phyloP scores from a whole-genome alignment of 768 basidiomycete species.

The Amanita thiersii region DNA sequence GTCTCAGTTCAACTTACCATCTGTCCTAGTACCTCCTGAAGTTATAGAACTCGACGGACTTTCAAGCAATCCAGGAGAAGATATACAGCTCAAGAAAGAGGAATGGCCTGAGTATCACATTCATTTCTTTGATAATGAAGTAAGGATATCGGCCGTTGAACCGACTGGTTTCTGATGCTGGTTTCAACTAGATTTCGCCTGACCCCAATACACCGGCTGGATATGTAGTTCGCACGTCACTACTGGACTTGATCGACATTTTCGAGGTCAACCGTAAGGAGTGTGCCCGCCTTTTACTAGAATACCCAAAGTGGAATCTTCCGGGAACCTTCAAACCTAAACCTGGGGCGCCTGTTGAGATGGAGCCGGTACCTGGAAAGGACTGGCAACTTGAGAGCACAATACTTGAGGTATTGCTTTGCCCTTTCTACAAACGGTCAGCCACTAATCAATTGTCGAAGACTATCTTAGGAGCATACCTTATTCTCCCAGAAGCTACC shows the following conservation, averaged over 20 bases:
- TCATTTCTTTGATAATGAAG: constrained; percentile 57
- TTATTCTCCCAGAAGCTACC: constrained; percentile 70
- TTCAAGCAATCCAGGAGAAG: constrained; percentile 60
- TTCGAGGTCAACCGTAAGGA: constrained; percentile 97
- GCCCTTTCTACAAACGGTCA: background rate
- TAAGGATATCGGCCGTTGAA: constrained; percentile 14
- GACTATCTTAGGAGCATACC: constrained; percentile 65
- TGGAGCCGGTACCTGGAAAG: constrained; percentile 49
- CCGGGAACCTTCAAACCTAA: constrained; percentile 81
- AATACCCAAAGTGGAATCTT: constrained; percentile 78
- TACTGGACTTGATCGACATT: constrained; percentile 76
- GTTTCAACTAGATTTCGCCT: constrained; percentile 55
- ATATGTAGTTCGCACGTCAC: constrained; percentile 66
- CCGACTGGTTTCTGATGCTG: constrained; percentile 4
- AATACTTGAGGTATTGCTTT: constrained; percentile 60
- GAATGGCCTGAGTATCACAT: constrained; percentile 75
- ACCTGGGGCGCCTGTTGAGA: constrained; percentile 46
- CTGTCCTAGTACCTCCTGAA: constrained; percentile 82
- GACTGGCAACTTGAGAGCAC: constrained; percentile 88
- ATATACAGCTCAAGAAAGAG: constrained; percentile 68
- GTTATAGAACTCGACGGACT: constrained; percentile 73
- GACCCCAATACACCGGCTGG: constrained; percentile 67
- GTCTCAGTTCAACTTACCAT: constrained; percentile 60
- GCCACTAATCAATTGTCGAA: constrained; percentile 20
- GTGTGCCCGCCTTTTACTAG: constrained; percentile 77